phyloP scores from a whole-genome alignment of 2,329 filamentous ascomycete genomes.

The Ramularia endophylla region DNA sequence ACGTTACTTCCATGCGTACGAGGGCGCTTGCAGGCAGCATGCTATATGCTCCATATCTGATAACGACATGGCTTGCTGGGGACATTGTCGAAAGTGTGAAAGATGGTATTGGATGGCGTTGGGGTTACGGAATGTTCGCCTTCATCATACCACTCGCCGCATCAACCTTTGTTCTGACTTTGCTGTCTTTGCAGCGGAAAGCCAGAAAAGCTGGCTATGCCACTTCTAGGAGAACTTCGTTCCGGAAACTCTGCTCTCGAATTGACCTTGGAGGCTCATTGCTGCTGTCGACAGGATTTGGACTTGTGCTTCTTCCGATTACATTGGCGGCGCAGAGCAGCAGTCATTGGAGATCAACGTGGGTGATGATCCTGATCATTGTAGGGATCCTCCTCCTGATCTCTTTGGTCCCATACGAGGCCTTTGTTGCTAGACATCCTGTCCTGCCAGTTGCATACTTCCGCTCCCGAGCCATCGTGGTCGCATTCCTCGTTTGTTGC shows the following conservation, averaged over 20 bases:
- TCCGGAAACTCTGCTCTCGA: constrained; percentile 33
- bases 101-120: constrained; percentile 39
- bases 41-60: constrained; percentile 36
- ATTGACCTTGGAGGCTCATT: constrained; percentile 36
- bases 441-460: constrained; percentile 44
- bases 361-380: constrained; percentile 41
- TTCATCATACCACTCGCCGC: constrained; percentile 38
- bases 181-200: constrained; percentile 34
- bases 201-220: constrained; percentile 28
- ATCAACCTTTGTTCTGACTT: constrained; percentile 32
- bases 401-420: constrained; percentile 45
- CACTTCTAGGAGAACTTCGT: constrained; percentile 20
- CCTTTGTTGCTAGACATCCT: constrained; percentile 39
- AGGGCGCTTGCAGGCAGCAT: constrained; percentile 36
- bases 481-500: constrained; percentile 36
- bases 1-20: constrained; percentile 38
- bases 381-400: constrained; percentile 39
- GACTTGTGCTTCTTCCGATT: constrained; percentile 44
- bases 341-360: constrained; percentile 40
- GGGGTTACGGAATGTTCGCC: constrained; percentile 42
- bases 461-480: constrained; percentile 37
- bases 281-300: constrained; percentile 45
- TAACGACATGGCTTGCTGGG: constrained; percentile 38
- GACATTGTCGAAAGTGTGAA: constrained; percentile 38
- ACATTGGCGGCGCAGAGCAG: constrained; percentile 39